These are phyloP conservation scores for Cryphonectria parasitica DNA, from an alignment of 2,329 filamentous ascomycete species.

Conservation along the genomic window DNA sequence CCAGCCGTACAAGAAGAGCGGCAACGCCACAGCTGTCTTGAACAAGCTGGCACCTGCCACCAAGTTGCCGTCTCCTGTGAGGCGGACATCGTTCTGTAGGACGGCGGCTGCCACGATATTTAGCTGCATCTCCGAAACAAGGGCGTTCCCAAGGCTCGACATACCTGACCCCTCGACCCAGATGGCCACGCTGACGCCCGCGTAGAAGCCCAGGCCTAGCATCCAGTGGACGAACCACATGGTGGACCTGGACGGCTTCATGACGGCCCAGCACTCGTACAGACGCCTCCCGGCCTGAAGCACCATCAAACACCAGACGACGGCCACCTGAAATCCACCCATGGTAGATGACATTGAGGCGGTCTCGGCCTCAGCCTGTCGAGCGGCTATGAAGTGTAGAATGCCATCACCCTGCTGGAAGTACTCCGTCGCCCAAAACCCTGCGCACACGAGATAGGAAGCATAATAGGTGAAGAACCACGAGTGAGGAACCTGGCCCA, in stretches of 20 bases:
- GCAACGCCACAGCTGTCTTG: conserved; percentile 59
- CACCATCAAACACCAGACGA: conserved; percentile 74
- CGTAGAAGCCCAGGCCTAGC: conserved; percentile 78
- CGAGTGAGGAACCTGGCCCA: conserved; percentile 74
- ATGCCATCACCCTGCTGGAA: conserved; percentile 49
- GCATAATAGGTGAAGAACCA: conserved; percentile 93
- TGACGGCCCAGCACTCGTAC: conserved; percentile 71
- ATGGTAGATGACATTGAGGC: conserved; percentile 47
- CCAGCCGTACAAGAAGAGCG: conserved; percentile 71
- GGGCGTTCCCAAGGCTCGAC: conserved; percentile 34
- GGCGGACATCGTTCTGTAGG: conserved; percentile 27
- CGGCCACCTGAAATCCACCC: conserved; percentile 62
- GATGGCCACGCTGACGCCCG: conserved; percentile 71
- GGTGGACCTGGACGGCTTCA: conserved; percentile 68
- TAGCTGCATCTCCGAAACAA: conserved; percentile 12
- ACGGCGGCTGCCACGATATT: conserved; percentile 39
- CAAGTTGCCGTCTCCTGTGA: conserved; percentile 14
- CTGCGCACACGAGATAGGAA: conserved; percentile 67
- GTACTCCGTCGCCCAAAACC: conserved; percentile 75
- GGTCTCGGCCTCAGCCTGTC: conserved; percentile 33
- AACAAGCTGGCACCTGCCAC: conserved; percentile 39
- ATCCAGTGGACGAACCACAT: conserved; percentile 90
- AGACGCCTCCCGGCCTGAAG: conserved; percentile 76
- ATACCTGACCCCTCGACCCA: conserved; percentile 83
- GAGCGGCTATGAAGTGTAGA: conserved; percentile 37